A percentile compares a stretch with the other conserved stretches of the same genome.
These are phyloP conservation scores for Candida sonorensis DNA, from an alignment of 805 yeast genomes.

Conservation along the genomic window DNA sequence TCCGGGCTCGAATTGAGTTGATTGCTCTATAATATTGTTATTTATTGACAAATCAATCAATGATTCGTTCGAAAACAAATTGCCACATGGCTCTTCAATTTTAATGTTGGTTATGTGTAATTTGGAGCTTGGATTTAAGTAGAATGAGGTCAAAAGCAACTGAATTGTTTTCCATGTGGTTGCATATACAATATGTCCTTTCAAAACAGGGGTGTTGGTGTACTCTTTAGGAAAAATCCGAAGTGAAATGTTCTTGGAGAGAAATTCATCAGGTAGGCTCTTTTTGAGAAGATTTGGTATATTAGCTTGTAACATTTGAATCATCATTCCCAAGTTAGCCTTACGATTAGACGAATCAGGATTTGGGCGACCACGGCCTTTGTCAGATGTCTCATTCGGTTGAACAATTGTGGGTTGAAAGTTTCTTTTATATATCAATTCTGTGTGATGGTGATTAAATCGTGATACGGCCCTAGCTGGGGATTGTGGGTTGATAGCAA, in stretches of 20 bases:
- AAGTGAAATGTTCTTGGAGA: slow-evolving; percentile 43
- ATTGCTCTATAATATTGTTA: slow-evolving; percentile 12
- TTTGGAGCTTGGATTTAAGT: slow-evolving; percentile 45
- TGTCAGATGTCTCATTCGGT: too few species aligned
- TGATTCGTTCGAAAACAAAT: slow-evolving; percentile 18
- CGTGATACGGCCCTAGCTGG: too few species aligned
- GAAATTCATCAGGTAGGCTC: slow-evolving; percentile 35
- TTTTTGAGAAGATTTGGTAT: slow-evolving; percentile 46
- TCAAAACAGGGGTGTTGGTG: slow-evolving; percentile 47
- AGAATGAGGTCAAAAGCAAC: slow-evolving; percentile 44
- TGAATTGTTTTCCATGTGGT: slow-evolving; percentile 53
- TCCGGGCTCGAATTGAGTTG: slow-evolving; percentile 6
- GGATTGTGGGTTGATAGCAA: too few species aligned
- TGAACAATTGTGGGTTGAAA: too few species aligned
- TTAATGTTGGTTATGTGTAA: slow-evolving; percentile 44
- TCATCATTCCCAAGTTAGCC: slow-evolving; percentile 50
- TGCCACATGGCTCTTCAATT: slow-evolving; percentile 23
- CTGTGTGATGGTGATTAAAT: too few species aligned
- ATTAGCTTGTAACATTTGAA: slow-evolving; percentile 37
- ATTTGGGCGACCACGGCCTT: too few species aligned
- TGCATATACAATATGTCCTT: slow-evolving; percentile 49
- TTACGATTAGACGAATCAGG: slow-evolving; percentile 22
- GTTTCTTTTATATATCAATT: too few species aligned
- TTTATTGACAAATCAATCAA: slow-evolving; percentile 21
- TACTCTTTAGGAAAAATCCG: slow-evolving; percentile 51